A percentile compares a stretch with the other conserved stretches of the same genome.
Conservation (phyloP, 2,329 filamentous ascomycete species). For the Pseudogymnoascus sp. region DNA sequence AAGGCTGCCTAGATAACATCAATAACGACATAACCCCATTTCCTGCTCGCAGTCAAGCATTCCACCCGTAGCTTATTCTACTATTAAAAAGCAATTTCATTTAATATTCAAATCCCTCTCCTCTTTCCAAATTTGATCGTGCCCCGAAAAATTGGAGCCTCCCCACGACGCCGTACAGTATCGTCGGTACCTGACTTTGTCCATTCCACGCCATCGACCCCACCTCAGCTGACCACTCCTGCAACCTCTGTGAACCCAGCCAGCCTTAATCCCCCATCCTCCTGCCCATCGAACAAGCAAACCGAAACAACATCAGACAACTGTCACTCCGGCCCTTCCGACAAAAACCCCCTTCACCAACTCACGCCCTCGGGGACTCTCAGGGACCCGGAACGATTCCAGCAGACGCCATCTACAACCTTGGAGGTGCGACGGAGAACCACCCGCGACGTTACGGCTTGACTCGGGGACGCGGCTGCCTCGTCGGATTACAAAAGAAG, state of each 20-base stretch:
- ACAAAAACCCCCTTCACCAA: not conserved
- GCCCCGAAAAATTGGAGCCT: not conserved
- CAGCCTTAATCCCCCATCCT: not conserved
- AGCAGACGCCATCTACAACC: not conserved
- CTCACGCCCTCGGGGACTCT: not conserved
- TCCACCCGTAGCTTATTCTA: no score
- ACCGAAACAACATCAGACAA: not conserved
- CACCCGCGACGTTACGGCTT: not conserved
- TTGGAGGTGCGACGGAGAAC: not conserved
- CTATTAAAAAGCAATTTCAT: not conserved
- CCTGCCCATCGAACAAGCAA: not conserved
- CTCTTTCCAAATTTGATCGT: not conserved
- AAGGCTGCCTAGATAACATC: constrained; percentile 3
- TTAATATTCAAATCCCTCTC: not conserved
- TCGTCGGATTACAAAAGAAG: not conserved
- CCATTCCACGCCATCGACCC: constrained; percentile 9
- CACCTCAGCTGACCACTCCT: constrained; percentile 1
- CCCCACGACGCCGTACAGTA: not conserved
- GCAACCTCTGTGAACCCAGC: not conserved
- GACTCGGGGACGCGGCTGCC: not conserved
- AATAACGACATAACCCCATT: not conserved
- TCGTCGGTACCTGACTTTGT: not conserved
- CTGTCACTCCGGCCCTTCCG: not conserved
- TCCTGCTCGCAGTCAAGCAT: not conserved
- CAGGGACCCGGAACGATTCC: not conserved